These are phyloP conservation scores for Paracorniculantispora psalliotae DNA, from an alignment of 2,329 filamentous ascomycete genomes.

Conservation along the genomic window DNA sequence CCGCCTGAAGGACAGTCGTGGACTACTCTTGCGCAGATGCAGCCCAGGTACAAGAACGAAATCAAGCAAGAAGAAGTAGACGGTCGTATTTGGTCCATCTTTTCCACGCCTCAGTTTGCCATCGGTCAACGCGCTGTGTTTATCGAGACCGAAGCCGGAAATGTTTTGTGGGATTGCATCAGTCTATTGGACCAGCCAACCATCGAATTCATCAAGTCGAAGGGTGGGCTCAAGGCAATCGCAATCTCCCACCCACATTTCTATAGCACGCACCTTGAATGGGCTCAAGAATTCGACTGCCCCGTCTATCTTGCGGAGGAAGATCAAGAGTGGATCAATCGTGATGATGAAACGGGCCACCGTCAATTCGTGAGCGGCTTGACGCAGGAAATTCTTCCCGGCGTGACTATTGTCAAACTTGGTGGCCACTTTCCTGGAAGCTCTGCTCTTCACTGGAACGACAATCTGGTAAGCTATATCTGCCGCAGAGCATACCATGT, in stretches of 20 bases:
- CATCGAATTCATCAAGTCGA: constrained; percentile 46
- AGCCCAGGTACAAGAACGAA: constrained; percentile 45
- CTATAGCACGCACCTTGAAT: constrained; percentile 70
- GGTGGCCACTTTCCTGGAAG: constrained; percentile 79
- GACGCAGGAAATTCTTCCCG: constrained; percentile 36
- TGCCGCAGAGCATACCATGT: background rate
- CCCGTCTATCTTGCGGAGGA: constrained; percentile 63
- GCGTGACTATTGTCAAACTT: constrained; percentile 60
- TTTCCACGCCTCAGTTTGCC: constrained; percentile 54
- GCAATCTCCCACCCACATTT: constrained; percentile 79
- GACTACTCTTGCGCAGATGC: constrained; percentile 50
- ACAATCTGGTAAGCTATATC: constrained; percentile 36
- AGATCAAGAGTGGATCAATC: constrained; percentile 60
- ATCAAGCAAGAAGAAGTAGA: constrained; percentile 46
- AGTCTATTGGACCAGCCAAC: constrained; percentile 64
- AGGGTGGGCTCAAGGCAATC: constrained; percentile 66
- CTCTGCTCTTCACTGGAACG: constrained; percentile 58
- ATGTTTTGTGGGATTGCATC: constrained; percentile 77
- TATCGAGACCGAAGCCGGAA: constrained; percentile 59
- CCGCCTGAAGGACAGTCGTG: constrained; percentile 52
- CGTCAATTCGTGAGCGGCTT: constrained; percentile 43
- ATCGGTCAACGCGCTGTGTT: constrained; percentile 74
- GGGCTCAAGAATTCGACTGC: constrained; percentile 64
- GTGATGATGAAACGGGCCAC: constrained; percentile 29
- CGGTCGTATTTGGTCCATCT: constrained; percentile 40